Evolutionary conservation across 352 stramenopile species (phyloP).

Genomic region (Pythium coloratum): DNA sequence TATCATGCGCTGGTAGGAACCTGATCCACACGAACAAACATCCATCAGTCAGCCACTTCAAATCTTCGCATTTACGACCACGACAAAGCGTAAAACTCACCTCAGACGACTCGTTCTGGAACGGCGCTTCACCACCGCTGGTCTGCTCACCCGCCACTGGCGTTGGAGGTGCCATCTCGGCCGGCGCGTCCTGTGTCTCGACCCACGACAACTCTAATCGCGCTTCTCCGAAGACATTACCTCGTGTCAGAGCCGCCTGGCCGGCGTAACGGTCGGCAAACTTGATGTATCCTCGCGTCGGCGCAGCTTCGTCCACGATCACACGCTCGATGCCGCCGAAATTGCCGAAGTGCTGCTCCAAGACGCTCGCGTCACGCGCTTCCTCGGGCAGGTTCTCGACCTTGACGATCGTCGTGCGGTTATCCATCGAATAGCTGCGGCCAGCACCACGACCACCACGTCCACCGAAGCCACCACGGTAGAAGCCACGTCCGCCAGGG

Average conservation of each 20-base stretch:
- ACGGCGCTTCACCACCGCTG: constrained; percentile 1
- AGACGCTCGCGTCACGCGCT: constrained; percentile 65
- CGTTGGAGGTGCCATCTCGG: constrained; percentile 34
- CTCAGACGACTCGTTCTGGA: constrained; percentile 21
- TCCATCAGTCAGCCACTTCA: neutral
- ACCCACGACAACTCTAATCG: constrained; percentile 67
- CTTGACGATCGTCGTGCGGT: constrained; percentile 84
- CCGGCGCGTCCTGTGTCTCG: constrained; percentile 56
- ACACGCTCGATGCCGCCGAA: constrained; percentile 83
- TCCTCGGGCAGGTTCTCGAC: constrained; percentile 75
- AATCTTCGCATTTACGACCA: neutral
- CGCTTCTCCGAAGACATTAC: constrained; percentile 55
- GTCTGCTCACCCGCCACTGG: constrained; percentile 1
- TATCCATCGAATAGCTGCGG: constrained; percentile 67
- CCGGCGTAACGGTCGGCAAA: constrained; percentile 80
- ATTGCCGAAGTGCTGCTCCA: constrained; percentile 86
- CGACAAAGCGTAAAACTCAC: constrained; percentile 4
- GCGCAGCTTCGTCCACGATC: constrained; percentile 49
- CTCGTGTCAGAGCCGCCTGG: constrained; percentile 65
- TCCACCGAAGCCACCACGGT: constrained; percentile 28
- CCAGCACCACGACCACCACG: constrained; percentile 34
- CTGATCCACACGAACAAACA: neutral
- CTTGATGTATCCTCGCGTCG: constrained; percentile 71
- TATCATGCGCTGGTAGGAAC: constrained; percentile 25
- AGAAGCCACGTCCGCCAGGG: constrained; percentile 39